A percentile compares a stretch with the other conserved stretches of the same genome.
These are phyloP conservation scores for Aspergillus sp. DNA, from an alignment of 2,329 filamentous ascomycete species.

Conservation along the genomic window DNA sequence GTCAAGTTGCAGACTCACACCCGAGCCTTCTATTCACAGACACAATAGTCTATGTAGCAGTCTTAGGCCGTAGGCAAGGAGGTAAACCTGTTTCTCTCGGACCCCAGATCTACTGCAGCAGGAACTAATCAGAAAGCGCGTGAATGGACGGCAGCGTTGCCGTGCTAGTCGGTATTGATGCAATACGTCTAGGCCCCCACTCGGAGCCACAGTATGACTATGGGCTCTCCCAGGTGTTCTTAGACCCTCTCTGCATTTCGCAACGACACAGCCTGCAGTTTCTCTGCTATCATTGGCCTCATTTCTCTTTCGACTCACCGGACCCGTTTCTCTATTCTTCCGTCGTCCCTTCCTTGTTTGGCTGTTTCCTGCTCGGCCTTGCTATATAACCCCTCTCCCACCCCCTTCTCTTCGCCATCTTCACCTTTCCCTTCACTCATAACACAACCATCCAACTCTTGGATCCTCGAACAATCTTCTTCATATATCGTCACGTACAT, in stretches of 20 bases:
- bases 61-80: not conserved
- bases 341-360: slow-evolving; percentile 7
- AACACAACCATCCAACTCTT: slow-evolving; percentile 3
- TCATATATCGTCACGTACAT: slow-evolving; percentile 8
- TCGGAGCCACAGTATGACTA: not conserved
- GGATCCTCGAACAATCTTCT: not conserved
- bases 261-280: not conserved
- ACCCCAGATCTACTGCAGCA: slow-evolving; percentile 5
- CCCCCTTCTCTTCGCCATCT: not conserved
- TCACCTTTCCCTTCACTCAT: not conserved
- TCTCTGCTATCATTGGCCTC: slow-evolving; percentile 3
- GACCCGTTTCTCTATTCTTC: slow-evolving; percentile 7
- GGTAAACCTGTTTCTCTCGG: slow-evolving; percentile 9
- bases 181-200: slow-evolving; percentile 4
- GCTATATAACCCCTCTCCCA: slow-evolving; percentile 7
- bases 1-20: not conserved
- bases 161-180: not conserved
- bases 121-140: slow-evolving; percentile 4
- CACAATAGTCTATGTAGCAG: not conserved
- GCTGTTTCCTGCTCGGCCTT: slow-evolving; percentile 2
- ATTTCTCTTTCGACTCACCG: slow-evolving; percentile 14
- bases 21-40: not conserved
- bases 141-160: not conserved
- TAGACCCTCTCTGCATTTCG: slow-evolving; percentile 1
- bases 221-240: slow-evolving; percentile 1